phyloP scores from a whole-genome alignment of 331 rosid species.

The Rhamnella rubrinervis region DNA sequence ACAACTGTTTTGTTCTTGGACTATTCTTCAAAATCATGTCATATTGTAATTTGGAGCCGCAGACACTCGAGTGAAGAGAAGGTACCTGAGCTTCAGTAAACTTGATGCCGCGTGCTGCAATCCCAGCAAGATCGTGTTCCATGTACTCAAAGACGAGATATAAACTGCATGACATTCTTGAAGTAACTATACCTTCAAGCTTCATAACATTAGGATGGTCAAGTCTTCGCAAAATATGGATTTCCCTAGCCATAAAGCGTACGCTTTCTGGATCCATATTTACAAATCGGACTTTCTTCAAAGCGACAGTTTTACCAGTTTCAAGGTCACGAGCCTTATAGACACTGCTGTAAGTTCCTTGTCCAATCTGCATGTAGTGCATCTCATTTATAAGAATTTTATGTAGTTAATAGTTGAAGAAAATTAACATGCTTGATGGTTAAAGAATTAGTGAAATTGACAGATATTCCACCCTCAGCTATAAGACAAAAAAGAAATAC shows the following conservation, averaged over 20 bases:
- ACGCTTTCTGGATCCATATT: conserved; percentile 84
- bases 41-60: too few species aligned
- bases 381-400: neutral
- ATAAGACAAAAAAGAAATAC: neutral
- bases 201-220: conserved; percentile 93
- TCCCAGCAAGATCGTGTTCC: conserved; percentile 93
- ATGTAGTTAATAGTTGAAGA: too few species aligned
- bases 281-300: conserved; percentile 86
- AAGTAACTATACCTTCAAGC: conserved; percentile 81
- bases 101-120: conserved; percentile 61
- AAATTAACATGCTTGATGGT: neutral
- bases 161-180: conserved; percentile 69
- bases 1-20: too few species aligned
- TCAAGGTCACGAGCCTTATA: conserved; percentile 81
- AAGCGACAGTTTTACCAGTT: conserved; percentile 78
- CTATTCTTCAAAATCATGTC: too few species aligned
- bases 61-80: neutral
- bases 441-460: neutral
- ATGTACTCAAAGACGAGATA: conserved; percentile 94
- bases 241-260: conserved; percentile 97
- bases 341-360: conserved; percentile 93
- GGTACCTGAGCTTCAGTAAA: conserved; percentile 81
- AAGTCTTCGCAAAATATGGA: conserved; percentile 76
- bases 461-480: neutral
- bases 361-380: conserved; percentile 63